Conservation (phyloP, 2,329 filamentous ascomycete species). For the Talaromyces atroroseus region DNA sequence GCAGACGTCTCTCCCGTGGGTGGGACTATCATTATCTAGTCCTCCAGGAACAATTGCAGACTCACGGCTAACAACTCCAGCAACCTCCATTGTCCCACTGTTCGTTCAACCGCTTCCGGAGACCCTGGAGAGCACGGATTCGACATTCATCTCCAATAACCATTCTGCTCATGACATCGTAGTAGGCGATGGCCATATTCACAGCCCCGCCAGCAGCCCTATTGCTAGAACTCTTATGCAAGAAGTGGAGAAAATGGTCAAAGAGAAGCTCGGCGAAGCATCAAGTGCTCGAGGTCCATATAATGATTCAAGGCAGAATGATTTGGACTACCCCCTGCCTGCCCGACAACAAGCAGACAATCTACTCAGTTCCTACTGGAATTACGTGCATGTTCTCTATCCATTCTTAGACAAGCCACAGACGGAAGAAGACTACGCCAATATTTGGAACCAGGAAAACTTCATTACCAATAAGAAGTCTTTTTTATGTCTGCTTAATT, state of each 20-base stretch:
- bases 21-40: not conserved
- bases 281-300: not conserved
- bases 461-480: not conserved
- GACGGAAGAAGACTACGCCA: not conserved
- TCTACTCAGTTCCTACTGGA: not conserved
- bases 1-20: not conserved
- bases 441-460: not conserved
- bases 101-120: not conserved
- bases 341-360: too few species aligned
- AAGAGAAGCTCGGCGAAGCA: not conserved
- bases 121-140: not conserved
- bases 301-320: not conserved
- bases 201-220: not conserved
- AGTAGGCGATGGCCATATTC: not conserved
- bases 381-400: conserved; percentile 5
- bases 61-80: not conserved
- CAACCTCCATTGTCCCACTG: not conserved
- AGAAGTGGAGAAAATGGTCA: not conserved
- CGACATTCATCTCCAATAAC: not conserved
- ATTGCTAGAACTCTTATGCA: not conserved
- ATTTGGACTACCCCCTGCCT: not conserved
- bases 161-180: not conserved
- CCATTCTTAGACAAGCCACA: conserved; percentile 2
- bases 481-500: conserved; percentile 2
- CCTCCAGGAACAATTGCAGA: not conserved